Conservation (phyloP, 805 yeast species). For the Candida broadrunensis region DNA sequence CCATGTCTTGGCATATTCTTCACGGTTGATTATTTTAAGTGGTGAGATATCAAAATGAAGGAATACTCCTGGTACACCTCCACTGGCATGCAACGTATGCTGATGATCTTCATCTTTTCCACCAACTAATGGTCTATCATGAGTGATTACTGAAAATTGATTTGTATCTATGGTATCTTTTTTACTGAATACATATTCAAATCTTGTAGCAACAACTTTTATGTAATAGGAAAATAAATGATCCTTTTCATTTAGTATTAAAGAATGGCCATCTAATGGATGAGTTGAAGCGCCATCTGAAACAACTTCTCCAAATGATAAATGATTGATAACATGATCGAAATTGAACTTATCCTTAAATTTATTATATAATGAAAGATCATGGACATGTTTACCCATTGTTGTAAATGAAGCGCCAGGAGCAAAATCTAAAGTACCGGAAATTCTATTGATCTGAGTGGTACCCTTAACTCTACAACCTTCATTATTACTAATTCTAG, state of each 20-base stretch:
- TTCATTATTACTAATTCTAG: conserved; percentile 54
- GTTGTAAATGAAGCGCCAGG: conserved; percentile 79
- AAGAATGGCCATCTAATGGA: conserved; percentile 61
- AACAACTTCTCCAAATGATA: conserved; percentile 67
- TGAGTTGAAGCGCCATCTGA: conserved; percentile 44
- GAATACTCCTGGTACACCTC: conserved; percentile 90
- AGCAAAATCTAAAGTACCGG: conserved; percentile 92
- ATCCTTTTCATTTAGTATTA: conserved; percentile 45
- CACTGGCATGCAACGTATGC: conserved; percentile 72
- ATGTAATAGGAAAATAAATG: conserved; percentile 75
- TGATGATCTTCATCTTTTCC: conserved; percentile 93
- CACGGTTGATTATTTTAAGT: conserved; percentile 82
- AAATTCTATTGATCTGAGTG: conserved; percentile 76
- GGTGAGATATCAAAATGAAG: conserved; percentile 91
- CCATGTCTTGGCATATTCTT: conserved; percentile 72
- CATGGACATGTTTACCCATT: conserved; percentile 74
- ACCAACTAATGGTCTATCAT: conserved; percentile 80
- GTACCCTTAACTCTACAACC: conserved; percentile 88
- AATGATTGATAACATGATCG: conserved; percentile 73
- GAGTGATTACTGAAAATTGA: conserved; percentile 85
- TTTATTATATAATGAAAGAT: conserved; percentile 66
- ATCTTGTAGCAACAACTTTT: conserved; percentile 88
- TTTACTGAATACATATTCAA: conserved; percentile 58
- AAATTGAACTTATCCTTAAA: conserved; percentile 61
- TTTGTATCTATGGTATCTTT: conserved; percentile 64